A percentile compares a stretch with the other conserved stretches of the same genome.
These are phyloP conservation scores for Suillus alpinus DNA, from an alignment of 768 basidiomycete species.

Conservation along the genomic window DNA sequence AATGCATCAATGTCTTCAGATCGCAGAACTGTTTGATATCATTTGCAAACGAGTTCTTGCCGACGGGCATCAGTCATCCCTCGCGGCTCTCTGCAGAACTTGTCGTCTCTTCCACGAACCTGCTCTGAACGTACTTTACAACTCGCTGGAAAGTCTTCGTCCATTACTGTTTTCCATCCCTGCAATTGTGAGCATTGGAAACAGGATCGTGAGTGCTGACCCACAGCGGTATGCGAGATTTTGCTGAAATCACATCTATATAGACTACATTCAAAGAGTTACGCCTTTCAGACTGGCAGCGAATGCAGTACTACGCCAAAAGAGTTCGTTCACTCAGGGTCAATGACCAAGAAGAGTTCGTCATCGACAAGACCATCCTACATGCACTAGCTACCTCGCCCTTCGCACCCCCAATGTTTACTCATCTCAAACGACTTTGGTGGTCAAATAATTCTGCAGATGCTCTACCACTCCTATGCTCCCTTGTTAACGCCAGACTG, in stretches of 20 bases:
- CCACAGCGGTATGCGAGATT: background rate
- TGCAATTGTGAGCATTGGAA: background rate
- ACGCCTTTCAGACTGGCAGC: background rate
- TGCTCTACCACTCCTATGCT: conserved; percentile 1
- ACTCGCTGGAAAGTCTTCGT: background rate
- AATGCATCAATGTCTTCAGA: conserved; percentile 2
- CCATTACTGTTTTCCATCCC: background rate
- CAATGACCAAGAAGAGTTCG: background rate
- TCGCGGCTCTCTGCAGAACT: conserved; percentile 1
- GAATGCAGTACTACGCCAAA: conserved; percentile 1
- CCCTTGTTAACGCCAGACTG: background rate
- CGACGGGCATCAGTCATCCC: background rate
- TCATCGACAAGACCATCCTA: background rate
- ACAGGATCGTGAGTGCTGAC: background rate
- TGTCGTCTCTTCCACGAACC: conserved; percentile 1
- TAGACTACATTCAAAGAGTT: background rate
- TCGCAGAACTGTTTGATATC: background rate
- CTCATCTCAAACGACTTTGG: conserved; percentile 1
- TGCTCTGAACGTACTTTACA: conserved; percentile 1
- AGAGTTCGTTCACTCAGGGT: background rate
- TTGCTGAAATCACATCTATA: background rate
- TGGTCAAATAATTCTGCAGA: conserved; percentile 2
- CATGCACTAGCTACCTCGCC: background rate
- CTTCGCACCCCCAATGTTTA: background rate
- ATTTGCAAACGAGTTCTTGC: background rate